Evolutionary conservation across 164 flowering plant species (phyloP).

Genomic region (Chimonanthus salicifolius): DNA sequence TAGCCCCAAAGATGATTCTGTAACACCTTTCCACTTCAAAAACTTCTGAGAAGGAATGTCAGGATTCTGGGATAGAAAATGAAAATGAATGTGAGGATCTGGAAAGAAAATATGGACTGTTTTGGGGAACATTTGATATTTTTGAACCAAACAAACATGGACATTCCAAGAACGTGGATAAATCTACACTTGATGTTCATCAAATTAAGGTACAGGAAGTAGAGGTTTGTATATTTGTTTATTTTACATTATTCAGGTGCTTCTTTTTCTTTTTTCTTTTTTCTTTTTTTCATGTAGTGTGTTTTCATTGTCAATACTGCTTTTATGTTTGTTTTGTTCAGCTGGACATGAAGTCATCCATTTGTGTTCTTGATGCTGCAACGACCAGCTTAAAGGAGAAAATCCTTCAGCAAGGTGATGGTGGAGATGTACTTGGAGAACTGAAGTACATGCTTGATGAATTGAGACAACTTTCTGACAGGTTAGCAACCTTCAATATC

Average conservation of each 20-base stretch:
- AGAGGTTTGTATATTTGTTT: not conserved
- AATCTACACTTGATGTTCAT: not conserved
- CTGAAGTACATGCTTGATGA: slow-evolving; percentile 13
- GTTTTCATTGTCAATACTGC: not conserved
- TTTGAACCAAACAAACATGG: not conserved
- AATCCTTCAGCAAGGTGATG: not conserved
- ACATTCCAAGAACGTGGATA: not conserved
- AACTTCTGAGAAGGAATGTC: not conserved
- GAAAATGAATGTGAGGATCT: slow-evolving; percentile 8
- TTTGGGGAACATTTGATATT: slow-evolving; percentile 19
- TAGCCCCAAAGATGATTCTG: not conserved
- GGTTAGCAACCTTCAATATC: slow-evolving; percentile 9
- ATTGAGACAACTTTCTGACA: slow-evolving; percentile 15
- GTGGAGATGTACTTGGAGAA: slow-evolving; percentile 7
- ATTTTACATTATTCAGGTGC: not conserved
- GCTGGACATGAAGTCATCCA: slow-evolving; percentile 16
- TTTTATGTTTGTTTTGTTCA: slow-evolving; percentile 4
- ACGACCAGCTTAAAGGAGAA: not conserved
- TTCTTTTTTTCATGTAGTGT: not conserved
- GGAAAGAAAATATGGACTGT: not conserved
- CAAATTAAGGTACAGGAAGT: slow-evolving; percentile 20
- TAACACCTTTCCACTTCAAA: slow-evolving; percentile 6
- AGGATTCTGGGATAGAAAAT: not conserved
- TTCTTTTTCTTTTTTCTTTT: not conserved
- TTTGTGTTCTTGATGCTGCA: slow-evolving; percentile 18